phyloP scores from a whole-genome alignment of 257 asterid genomes.

The Vinca minor region DNA sequence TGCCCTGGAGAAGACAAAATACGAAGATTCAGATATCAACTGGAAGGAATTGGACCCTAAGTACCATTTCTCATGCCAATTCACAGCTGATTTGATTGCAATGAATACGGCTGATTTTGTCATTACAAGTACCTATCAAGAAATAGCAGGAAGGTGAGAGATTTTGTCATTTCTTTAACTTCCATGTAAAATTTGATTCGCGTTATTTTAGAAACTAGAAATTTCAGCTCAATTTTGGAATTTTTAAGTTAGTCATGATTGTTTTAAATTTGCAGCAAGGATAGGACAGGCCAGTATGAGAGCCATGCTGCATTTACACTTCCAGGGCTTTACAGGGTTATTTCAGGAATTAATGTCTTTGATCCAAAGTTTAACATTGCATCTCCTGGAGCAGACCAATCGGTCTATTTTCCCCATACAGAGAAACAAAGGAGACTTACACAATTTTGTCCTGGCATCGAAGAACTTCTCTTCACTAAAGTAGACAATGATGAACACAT shows the following conservation, averaged over 20 bases:
- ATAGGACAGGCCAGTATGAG: no score
- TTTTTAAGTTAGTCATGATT: not conserved
- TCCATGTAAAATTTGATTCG: not conserved
- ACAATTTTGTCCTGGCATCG: conserved; percentile 48
- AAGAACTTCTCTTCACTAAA: conserved; percentile 67
- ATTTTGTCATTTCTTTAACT: not conserved
- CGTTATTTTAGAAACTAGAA: no score
- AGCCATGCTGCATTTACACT: conserved; percentile 68
- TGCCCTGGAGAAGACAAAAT: no score
- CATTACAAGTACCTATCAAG: conserved; percentile 90
- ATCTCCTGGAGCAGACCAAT: conserved; percentile 85
- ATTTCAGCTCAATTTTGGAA: no score
- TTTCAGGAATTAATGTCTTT: conserved; percentile 69
- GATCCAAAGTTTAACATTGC: conserved; percentile 90
- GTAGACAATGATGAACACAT: conserved; percentile 60
- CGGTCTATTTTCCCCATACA: conserved; percentile 67
- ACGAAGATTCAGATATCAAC: no score
- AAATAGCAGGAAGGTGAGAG: conserved; percentile 83
- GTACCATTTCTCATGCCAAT: no score
- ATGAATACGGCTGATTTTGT: conserved; percentile 87
- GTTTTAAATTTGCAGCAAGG: conserved; percentile 53
- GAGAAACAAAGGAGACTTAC: conserved; percentile 57
- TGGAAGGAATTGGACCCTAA: no score
- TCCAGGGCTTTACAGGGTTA: conserved; percentile 80
- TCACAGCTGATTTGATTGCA: conserved; percentile 82